These are phyloP conservation scores for Biscogniauxia mediterranea DNA, from an alignment of 2,329 filamentous ascomycete genomes.

Conservation along the genomic window DNA sequence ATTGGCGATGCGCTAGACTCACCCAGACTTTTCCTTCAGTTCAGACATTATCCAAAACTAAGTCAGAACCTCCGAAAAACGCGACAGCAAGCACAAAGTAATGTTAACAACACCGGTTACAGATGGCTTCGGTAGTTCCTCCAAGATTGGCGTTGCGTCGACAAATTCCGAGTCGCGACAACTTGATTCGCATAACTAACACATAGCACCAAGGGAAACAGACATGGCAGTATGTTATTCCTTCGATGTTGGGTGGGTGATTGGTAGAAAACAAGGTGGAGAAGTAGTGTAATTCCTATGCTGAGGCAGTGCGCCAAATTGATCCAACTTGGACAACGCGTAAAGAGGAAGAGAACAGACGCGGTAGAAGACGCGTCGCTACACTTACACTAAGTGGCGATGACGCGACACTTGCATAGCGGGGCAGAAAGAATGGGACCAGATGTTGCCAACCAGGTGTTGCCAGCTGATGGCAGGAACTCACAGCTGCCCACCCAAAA, in stretches of 20 bases:
- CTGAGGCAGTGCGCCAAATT: not conserved
- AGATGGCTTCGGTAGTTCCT: not conserved
- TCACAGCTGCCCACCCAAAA: conserved; percentile 7
- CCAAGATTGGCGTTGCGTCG: no score
- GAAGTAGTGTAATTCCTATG: not conserved
- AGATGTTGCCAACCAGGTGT: not conserved
- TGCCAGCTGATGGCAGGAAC: not conserved
- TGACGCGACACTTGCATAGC: not conserved
- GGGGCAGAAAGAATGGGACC: not conserved
- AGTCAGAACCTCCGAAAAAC: not conserved
- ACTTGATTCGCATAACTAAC: no score
- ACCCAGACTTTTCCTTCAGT: not conserved
- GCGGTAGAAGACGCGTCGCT: not conserved
- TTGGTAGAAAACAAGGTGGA: not conserved
- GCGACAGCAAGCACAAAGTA: not conserved
- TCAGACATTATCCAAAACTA: not conserved
- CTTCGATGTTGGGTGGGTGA: not conserved
- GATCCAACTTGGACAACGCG: not conserved
- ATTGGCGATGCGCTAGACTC: not conserved
- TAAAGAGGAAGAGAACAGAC: not conserved
- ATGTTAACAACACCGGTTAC: no score
- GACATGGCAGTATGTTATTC: not conserved
- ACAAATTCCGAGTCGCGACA: no score
- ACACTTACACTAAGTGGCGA: not conserved
- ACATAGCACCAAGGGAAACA: no score